Evolutionary conservation across 208 protist species (phyloP).

Genomic region (Acanthamoeba lugdunensis): DNA sequence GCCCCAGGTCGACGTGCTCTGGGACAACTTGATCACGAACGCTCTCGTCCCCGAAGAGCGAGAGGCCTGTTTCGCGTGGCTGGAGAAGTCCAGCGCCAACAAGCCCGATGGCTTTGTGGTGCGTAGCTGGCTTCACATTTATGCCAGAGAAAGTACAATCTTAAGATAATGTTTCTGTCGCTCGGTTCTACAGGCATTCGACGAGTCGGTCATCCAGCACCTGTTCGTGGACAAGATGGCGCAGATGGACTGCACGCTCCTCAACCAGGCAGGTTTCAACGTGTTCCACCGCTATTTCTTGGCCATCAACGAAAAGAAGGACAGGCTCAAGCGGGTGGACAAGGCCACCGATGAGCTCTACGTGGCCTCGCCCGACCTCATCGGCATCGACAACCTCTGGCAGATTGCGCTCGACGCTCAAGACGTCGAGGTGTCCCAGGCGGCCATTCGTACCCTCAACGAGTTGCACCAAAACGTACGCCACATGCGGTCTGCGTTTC

Average conservation of each 20-base stretch:
- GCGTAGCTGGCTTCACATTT: not conserved
- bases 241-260: slow-evolving; percentile 70
- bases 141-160: no score
- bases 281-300: slow-evolving; percentile 81
- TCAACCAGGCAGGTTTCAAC: slow-evolving; percentile 74
- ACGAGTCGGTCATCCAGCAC: slow-evolving; percentile 76
- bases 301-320: slow-evolving; percentile 79
- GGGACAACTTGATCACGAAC: slow-evolving; percentile 79
- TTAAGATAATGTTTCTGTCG: not conserved
- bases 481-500: not conserved
- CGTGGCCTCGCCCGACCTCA: slow-evolving; percentile 55
- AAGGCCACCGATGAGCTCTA: slow-evolving; percentile 57
- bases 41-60: slow-evolving; percentile 74
- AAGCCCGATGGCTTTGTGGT: slow-evolving; percentile 73
- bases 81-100: slow-evolving; percentile 76
- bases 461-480: slow-evolving; percentile 73
- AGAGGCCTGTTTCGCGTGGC: slow-evolving; percentile 79
- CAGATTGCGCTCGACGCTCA: slow-evolving; percentile 75
- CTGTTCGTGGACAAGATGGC: slow-evolving; percentile 83
- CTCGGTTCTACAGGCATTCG: slow-evolving; percentile 63
- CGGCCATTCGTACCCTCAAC: slow-evolving; percentile 76
- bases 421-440: slow-evolving; percentile 68
- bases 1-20: slow-evolving; percentile 74
- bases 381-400: slow-evolving; percentile 76
- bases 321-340: slow-evolving; percentile 61